Evolutionary conservation across 2,329 filamentous ascomycete genomes (phyloP).

Genomic region (Neofusicoccum cordaticola): DNA sequence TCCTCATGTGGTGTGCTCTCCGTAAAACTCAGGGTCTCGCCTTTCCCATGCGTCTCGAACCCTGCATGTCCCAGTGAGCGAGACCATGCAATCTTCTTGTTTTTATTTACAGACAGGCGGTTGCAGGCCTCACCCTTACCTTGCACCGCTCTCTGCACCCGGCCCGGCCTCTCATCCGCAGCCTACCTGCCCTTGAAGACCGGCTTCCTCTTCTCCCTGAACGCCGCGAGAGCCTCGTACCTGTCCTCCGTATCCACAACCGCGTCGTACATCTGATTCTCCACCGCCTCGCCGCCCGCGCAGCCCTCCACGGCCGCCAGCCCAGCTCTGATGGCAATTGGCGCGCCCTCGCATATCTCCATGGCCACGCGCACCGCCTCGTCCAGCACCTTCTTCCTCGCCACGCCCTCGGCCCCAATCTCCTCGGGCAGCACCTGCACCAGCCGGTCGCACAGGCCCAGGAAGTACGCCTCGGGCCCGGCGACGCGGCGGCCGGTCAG

Average conservation of each 20-base stretch:
- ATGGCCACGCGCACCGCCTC: slow-evolving; percentile 75
- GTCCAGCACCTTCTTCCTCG: slow-evolving; percentile 66
- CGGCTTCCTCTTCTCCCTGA: slow-evolving; percentile 71
- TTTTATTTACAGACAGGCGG: not conserved
- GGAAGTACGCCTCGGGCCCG: slow-evolving; percentile 82
- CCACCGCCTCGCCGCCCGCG: slow-evolving; percentile 66
- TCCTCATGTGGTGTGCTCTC: not conserved
- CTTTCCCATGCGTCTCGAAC: not conserved
- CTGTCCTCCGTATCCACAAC: slow-evolving; percentile 84
- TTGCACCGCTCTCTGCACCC: not conserved
- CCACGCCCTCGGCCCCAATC: slow-evolving; percentile 47
- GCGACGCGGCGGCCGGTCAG: slow-evolving; percentile 83
- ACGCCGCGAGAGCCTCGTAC: slow-evolving; percentile 82
- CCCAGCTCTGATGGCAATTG: slow-evolving; percentile 75
- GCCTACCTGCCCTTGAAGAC: slow-evolving; percentile 57
- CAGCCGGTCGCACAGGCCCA: slow-evolving; percentile 85
- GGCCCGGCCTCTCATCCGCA: too few relatives aligned
- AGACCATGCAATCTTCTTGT: not conserved
- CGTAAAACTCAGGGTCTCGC: not conserved
- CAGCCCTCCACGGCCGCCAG: slow-evolving; percentile 73
- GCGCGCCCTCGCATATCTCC: slow-evolving; percentile 87
- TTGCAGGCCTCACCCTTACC: not conserved
- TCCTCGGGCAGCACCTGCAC: slow-evolving; percentile 71
- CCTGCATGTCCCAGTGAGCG: not conserved
- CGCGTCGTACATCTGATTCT: slow-evolving; percentile 81